Conservation (phyloP, 148 eudicot genomes). For the Vaccinium myrtillus region DNA sequence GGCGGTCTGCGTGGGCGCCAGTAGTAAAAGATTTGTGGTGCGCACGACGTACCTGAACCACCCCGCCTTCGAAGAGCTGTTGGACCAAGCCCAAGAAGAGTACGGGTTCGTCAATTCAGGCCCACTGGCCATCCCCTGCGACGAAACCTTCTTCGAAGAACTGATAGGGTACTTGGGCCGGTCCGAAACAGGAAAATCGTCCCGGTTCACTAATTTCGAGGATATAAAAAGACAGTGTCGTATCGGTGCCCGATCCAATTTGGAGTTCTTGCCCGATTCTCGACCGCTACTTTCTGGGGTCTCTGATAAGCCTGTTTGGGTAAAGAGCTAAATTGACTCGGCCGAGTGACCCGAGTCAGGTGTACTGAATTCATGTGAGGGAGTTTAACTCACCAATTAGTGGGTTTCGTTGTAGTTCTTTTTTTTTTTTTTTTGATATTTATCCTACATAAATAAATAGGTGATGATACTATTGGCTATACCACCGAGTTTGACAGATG, state of each 20-base stretch:
- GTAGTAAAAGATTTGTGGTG: constrained; percentile 50
- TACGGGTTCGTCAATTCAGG: constrained; percentile 63
- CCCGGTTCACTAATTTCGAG: constrained; percentile 47
- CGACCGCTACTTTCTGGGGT: constrained; percentile 51
- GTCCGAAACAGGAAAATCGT: constrained; percentile 32
- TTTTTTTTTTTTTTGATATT: neutral
- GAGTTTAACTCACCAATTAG: neutral
- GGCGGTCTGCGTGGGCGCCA: constrained; percentile 64
- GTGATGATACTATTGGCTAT: neutral
- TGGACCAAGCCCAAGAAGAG: constrained; percentile 69
- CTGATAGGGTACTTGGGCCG: constrained; percentile 55
- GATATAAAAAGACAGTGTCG: constrained; percentile 65
- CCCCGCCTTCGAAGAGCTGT: constrained; percentile 54
- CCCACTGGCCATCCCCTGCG: constrained; percentile 76
- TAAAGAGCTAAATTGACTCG: constrained; percentile 11
- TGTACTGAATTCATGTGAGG: neutral
- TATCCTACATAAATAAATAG: too few relatives aligned
- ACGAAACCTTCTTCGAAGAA: constrained; percentile 69
- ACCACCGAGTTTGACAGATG: constrained; percentile 30
- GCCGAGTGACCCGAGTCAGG: constrained; percentile 9
- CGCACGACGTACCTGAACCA: constrained; percentile 72
- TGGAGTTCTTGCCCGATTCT: constrained; percentile 51
- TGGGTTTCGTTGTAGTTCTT: constrained; percentile 1
- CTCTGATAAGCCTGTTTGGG: constrained; percentile 48
- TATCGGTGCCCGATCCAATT: constrained; percentile 29